phyloP scores from a whole-genome alignment of 176 grass and related monocot genomes.

The Aegilops bicornis region DNA sequence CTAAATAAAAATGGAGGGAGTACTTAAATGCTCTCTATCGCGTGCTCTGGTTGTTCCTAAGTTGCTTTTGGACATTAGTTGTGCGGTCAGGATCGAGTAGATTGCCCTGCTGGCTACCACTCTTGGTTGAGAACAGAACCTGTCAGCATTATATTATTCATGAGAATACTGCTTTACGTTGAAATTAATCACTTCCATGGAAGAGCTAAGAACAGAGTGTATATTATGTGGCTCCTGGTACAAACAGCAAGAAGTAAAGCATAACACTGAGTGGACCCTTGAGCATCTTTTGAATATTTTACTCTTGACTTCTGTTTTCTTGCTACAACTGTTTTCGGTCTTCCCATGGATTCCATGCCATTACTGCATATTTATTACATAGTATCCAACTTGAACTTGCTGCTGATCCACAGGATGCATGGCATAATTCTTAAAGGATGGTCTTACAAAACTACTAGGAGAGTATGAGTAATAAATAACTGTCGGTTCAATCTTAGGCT shows the following conservation, averaged over 20 bases:
- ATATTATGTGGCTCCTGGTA: constrained; percentile 1
- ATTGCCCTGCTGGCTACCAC: neutral
- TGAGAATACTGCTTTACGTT: neutral
- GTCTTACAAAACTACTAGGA: neutral
- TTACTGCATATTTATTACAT: neutral
- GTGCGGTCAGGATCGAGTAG: neutral
- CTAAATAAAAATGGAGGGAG: too few relatives aligned
- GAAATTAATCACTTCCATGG: neutral
- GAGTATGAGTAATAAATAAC: neutral
- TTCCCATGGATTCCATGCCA: neutral
- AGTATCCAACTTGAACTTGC: constrained; percentile 13
- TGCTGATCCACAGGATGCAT: neutral
- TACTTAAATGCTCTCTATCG: constrained; percentile 22
- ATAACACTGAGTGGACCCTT: neutral
- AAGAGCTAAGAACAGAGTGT: neutral
- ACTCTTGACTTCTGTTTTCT: neutral
- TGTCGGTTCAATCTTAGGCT: neutral
- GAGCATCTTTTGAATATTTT: neutral
- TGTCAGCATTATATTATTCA: neutral
- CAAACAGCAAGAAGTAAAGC: neutral
- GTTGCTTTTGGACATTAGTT: constrained; percentile 14
- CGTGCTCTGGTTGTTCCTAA: constrained; percentile 23
- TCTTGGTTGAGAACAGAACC: neutral
- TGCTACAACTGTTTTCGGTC: neutral
- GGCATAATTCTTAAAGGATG: neutral